These are phyloP conservation scores for Cladosporium phlei DNA, from an alignment of 2,329 filamentous ascomycete species.

Conservation along the genomic window DNA sequence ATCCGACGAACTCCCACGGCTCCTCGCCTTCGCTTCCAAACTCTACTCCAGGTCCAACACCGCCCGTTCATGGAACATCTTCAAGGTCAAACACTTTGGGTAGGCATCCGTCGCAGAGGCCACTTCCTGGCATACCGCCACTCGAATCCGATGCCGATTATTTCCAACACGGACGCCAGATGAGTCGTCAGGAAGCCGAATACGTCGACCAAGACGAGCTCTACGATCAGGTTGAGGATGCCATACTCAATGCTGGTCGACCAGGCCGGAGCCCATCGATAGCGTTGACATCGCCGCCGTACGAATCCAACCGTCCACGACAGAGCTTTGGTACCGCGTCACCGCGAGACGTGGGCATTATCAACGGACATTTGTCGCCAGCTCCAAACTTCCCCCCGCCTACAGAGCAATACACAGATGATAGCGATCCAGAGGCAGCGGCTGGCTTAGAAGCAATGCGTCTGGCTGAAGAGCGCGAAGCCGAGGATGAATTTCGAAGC, in stretches of 20 bases:
- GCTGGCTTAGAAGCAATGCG: constrained; percentile 79
- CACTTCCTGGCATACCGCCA: constrained; percentile 53
- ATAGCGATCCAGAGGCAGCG: constrained; percentile 82
- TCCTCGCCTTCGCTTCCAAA: constrained; percentile 37
- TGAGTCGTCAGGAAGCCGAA: constrained; percentile 22
- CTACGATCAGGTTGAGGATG: constrained; percentile 53
- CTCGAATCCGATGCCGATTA: constrained; percentile 37
- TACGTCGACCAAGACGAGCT: constrained; percentile 50
- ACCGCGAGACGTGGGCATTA: constrained; percentile 20
- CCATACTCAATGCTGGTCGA: constrained; percentile 39
- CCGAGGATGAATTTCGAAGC: constrained; percentile 53
- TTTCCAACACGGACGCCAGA: constrained; percentile 25
- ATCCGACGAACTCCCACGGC: constrained; percentile 18
- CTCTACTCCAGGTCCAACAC: constrained; percentile 49
- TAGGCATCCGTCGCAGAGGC: constrained; percentile 54
- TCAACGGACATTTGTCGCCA: constrained; percentile 45
- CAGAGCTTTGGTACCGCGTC: constrained; percentile 9
- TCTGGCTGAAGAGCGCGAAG: constrained; percentile 74
- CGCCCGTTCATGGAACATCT: constrained; percentile 39
- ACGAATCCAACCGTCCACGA: constrained; percentile 15
- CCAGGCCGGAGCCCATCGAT: constrained; percentile 32
- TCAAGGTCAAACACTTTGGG: constrained; percentile 44
- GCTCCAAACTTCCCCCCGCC: constrained; percentile 43
- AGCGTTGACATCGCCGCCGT: constrained; percentile 33
- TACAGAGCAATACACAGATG: constrained; percentile 54